Evolutionary conservation across 371 early-diverging fungal species (phyloP).

Genomic region (Dentiscutata heterogama): DNA sequence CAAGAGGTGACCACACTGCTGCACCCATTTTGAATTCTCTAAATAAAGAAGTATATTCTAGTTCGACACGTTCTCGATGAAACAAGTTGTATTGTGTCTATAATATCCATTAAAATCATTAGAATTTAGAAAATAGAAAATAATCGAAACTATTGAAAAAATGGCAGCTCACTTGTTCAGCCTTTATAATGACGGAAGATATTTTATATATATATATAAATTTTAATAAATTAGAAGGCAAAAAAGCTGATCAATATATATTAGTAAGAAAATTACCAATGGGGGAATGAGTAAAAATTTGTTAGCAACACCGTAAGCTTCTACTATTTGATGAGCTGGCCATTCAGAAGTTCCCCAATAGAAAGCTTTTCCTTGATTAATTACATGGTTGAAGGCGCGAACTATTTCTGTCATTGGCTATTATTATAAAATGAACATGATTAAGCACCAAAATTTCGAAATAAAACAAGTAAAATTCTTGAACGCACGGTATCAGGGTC

Average conservation of each 20-base stretch:
- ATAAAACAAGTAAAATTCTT: not conserved
- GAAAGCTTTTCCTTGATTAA: slow-evolving; percentile 84
- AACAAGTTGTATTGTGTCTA: slow-evolving; percentile 92
- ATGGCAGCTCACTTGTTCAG: slow-evolving; percentile 18
- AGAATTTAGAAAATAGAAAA: too few relatives aligned
- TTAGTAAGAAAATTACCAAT: slow-evolving; percentile 51
- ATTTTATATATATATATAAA: not conserved
- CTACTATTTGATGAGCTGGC: slow-evolving; percentile 82
- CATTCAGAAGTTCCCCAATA: slow-evolving; percentile 88
- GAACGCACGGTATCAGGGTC: slow-evolving; percentile 61
- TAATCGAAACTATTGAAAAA: not conserved
- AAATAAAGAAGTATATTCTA: slow-evolving; percentile 81
- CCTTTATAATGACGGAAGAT: not conserved
- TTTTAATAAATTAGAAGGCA: not conserved
- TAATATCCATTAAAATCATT: not conserved
- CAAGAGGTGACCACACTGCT: slow-evolving; percentile 87
- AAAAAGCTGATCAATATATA: not conserved
- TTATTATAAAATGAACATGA: not conserved
- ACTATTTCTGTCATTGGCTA: slow-evolving; percentile 87
- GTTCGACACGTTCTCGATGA: slow-evolving; percentile 82
- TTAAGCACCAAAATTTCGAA: not conserved
- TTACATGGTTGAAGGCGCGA: slow-evolving; percentile 87
- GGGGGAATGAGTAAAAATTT: slow-evolving; percentile 77
- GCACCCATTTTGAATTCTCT: slow-evolving; percentile 77
- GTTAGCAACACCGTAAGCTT: slow-evolving; percentile 80